Evolutionary conservation across 129 eudicot genomes (phyloP).

Genomic region (Escallonia rubra): DNA sequence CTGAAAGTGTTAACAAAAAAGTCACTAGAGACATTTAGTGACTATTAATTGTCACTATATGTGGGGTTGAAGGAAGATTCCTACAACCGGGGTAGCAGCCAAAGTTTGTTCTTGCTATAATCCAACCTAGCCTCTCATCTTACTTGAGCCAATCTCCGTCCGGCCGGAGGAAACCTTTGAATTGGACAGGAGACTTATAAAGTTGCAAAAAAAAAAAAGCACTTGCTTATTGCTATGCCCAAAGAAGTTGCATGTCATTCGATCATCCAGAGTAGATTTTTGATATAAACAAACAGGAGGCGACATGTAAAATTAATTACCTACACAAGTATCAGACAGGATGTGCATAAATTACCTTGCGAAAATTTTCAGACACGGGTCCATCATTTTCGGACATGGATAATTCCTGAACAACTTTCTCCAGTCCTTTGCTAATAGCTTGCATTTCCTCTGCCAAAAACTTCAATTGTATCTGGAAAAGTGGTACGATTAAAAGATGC

Average conservation of each 20-base stretch:
- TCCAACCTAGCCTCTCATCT: too few relatives aligned
- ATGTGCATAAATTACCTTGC: conserved; percentile 38
- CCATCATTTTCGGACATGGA: conserved; percentile 82
- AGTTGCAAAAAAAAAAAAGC: not conserved
- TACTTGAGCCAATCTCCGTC: too few relatives aligned
- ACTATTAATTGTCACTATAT: too few relatives aligned
- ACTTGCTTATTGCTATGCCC: not conserved
- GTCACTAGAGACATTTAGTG: too few relatives aligned
- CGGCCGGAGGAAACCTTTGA: too few relatives aligned
- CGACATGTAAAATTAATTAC: not conserved
- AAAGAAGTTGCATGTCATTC: not conserved
- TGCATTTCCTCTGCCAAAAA: conserved; percentile 91
- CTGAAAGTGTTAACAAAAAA: too few relatives aligned
- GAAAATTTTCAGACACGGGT: conserved; percentile 54
- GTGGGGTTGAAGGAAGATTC: too few relatives aligned
- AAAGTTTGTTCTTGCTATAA: too few relatives aligned
- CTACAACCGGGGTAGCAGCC: too few relatives aligned
- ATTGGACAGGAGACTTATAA: too few relatives aligned
- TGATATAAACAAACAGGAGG: not conserved
- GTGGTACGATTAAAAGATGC: conserved; percentile 8
- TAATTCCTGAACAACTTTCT: conserved; percentile 68
- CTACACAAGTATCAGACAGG: not conserved
- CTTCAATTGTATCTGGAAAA: conserved; percentile 64
- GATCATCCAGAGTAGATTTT: not conserved
- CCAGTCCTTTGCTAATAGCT: conserved; percentile 78